Evolutionary conservation across 176 grass and related monocot genomes (phyloP).

Genomic region (Guadua angustifolia): DNA sequence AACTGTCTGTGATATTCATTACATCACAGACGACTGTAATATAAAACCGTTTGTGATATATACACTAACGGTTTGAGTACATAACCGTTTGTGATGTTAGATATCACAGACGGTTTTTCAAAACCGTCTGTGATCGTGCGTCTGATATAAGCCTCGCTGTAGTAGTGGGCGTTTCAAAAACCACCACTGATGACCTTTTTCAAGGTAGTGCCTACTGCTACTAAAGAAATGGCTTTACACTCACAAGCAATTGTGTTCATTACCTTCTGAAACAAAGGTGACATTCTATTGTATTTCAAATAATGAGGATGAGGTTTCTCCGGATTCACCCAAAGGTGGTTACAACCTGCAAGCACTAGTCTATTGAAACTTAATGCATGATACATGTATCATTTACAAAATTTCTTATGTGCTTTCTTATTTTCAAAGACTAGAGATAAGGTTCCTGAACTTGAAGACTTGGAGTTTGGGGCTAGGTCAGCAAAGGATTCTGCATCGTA

Average conservation of each 20-base stretch:
- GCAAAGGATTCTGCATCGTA: slow-evolving; percentile 86
- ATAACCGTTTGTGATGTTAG: too few species aligned
- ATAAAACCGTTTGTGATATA: too few species aligned
- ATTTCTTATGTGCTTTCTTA: slow-evolving; percentile 30
- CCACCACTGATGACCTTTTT: too few species aligned
- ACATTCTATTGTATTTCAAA: slow-evolving; percentile 63
- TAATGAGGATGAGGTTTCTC: slow-evolving; percentile 46
- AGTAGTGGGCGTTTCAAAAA: too few species aligned
- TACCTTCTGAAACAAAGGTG: slow-evolving; percentile 40
- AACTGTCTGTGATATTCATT: too few species aligned
- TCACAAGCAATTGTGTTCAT: slow-evolving; percentile 35
- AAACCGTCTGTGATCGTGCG: too few species aligned
- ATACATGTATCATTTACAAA: slow-evolving; percentile 20
- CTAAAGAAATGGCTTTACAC: slow-evolving; percentile 51
- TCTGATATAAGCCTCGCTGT: too few species aligned
- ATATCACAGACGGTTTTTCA: too few species aligned
- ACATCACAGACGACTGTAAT: too few species aligned
- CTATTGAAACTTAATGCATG: slow-evolving; percentile 18
- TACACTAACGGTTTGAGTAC: too few species aligned
- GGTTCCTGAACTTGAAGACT: slow-evolving; percentile 51
- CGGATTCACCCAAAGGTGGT: slow-evolving; percentile 40
- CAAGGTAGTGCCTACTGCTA: slow-evolving; percentile 42
- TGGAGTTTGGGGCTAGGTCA: slow-evolving; percentile 96
- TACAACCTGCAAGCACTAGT: background rate
- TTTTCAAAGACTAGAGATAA: slow-evolving; percentile 59